Percentiles rank a stretch among this genome's conserved stretches.
These are phyloP conservation scores for Rhizopus stolonifer DNA, from an alignment of 371 early-diverging fungal genomes.

Conservation along the genomic window DNA sequence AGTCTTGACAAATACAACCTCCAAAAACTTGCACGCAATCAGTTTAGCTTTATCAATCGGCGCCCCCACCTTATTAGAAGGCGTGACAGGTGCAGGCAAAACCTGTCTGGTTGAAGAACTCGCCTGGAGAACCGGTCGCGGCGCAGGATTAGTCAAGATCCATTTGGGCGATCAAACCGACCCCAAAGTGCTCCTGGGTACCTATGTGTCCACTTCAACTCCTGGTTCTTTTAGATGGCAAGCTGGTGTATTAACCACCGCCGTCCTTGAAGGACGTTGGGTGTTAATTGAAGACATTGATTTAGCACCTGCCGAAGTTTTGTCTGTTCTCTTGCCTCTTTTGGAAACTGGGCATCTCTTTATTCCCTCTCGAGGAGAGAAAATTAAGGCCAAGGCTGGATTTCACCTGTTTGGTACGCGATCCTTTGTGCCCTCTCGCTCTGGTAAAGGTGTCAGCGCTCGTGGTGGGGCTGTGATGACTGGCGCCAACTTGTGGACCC, in stretches of 20 bases:
- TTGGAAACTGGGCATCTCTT: slow-evolving; percentile 93
- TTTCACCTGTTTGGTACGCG: slow-evolving; percentile 98
- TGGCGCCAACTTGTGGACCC: slow-evolving; percentile 81
- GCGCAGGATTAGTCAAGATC: slow-evolving; percentile 84
- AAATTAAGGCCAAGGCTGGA: slow-evolving; percentile 84
- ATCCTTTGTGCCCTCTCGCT: slow-evolving; percentile 56
- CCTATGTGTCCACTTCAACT: slow-evolving; percentile 90
- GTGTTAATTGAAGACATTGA: slow-evolving; percentile 99
- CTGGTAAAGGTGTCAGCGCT: slow-evolving; percentile 42
- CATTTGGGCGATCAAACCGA: slow-evolving; percentile 99
- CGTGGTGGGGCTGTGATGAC: slow-evolving; percentile 61
- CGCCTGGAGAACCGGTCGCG: slow-evolving; percentile 73
- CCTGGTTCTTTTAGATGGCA: slow-evolving; percentile 96
- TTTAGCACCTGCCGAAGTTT: slow-evolving; percentile 95
- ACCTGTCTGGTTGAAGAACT: slow-evolving; percentile 91
- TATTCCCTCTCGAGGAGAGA: slow-evolving; percentile 94
- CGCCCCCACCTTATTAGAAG: slow-evolving; percentile 90
- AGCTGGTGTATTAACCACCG: slow-evolving; percentile 94
- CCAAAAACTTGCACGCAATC: slow-evolving; percentile 70
- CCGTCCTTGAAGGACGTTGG: slow-evolving; percentile 97
- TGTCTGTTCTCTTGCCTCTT: slow-evolving; percentile 92
- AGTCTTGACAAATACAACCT: slow-evolving; percentile 74
- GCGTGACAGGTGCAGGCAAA: slow-evolving; percentile 95
- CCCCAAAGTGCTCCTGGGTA: slow-evolving; percentile 95
- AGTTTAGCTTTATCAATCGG: slow-evolving; percentile 84